Percentiles rank a stretch among this genome's conserved stretches.
phyloP scores from a whole-genome alignment of 352 stramenopile species.

The Globisporangium spinosum region DNA sequence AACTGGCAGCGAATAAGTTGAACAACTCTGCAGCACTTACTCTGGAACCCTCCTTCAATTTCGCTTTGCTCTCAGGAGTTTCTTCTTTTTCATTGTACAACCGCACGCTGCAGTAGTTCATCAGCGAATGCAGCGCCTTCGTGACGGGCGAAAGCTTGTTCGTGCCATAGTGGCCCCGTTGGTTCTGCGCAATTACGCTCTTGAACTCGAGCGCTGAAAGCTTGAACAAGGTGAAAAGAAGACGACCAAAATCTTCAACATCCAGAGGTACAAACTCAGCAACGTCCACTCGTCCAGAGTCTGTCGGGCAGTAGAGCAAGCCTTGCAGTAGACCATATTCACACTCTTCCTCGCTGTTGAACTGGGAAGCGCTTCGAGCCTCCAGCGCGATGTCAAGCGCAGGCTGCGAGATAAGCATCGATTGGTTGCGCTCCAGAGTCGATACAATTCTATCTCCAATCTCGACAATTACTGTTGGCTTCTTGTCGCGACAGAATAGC shows the following conservation, averaged over 20 bases:
- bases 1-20: conserved; percentile 37
- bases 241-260: conserved; percentile 24
- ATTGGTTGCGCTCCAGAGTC: not conserved
- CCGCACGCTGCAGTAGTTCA: conserved; percentile 45
- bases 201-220: conserved; percentile 34
- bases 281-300: conserved; percentile 34
- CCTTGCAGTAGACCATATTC: conserved; percentile 27
- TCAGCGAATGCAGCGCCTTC: conserved; percentile 38
- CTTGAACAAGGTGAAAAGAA: conserved; percentile 30
- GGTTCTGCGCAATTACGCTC: not conserved
- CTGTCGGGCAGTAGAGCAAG: conserved; percentile 31
- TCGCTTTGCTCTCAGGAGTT: conserved; percentile 17
- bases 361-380: conserved; percentile 9
- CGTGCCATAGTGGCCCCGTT: not conserved
- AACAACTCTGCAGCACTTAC: conserved; percentile 28
- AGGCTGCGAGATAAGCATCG: not conserved
- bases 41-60: conserved; percentile 8
- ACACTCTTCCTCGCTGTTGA: conserved; percentile 30
- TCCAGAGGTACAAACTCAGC: conserved; percentile 36
- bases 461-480: conserved; percentile 7
- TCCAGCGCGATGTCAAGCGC: conserved; percentile 10
- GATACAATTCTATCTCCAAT: conserved; percentile 9
- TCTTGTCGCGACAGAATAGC: conserved; percentile 27
- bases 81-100: conserved; percentile 32
- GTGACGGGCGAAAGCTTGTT: conserved; percentile 26